Conservation (phyloP, 2,329 filamentous ascomycete species). For the Volutella citrinella region DNA sequence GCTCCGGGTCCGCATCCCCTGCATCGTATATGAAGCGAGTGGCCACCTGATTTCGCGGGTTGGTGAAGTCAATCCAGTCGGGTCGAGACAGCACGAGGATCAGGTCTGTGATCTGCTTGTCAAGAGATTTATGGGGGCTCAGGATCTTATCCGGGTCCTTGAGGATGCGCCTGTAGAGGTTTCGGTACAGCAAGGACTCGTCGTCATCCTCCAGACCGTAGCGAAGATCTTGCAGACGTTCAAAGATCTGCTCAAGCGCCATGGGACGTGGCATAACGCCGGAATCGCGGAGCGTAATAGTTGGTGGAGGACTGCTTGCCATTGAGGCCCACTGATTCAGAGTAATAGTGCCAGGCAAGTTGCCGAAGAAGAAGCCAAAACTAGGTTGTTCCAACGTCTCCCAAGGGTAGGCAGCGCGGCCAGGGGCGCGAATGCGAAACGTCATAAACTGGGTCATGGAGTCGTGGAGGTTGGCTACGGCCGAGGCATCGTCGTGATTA, state of each 20-base stretch:
- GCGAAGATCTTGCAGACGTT: conserved; percentile 58
- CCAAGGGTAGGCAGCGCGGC: conserved; percentile 54
- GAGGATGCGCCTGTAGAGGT: conserved; percentile 66
- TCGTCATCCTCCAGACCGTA: conserved; percentile 54
- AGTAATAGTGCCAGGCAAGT: conserved; percentile 66
- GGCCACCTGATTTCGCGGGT: conserved; percentile 67
- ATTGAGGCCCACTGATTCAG: conserved; percentile 66
- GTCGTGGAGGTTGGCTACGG: conserved; percentile 49
- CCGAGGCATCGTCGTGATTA: conserved; percentile 42
- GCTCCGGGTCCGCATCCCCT: conserved; percentile 50
- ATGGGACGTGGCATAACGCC: conserved; percentile 60
- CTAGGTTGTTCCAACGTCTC: conserved; percentile 73
- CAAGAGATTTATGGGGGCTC: conserved; percentile 61
- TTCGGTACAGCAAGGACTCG: conserved; percentile 57
- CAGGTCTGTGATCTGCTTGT: conserved; percentile 70
- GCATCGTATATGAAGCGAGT: conserved; percentile 69
- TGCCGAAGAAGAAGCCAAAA: conserved; percentile 65
- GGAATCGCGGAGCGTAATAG: conserved; percentile 56
- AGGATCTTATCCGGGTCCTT: conserved; percentile 63
- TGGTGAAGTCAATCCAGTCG: conserved; percentile 72
- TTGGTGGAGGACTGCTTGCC: conserved; percentile 53
- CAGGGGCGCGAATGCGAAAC: conserved; percentile 43
- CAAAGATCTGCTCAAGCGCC: conserved; percentile 54
- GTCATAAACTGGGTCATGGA: conserved; percentile 59
- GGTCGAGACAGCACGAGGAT: conserved; percentile 66